Evolutionary conservation across 2,329 filamentous ascomycete genomes (phyloP).

Genomic region (Chaetomiaceae sp.): DNA sequence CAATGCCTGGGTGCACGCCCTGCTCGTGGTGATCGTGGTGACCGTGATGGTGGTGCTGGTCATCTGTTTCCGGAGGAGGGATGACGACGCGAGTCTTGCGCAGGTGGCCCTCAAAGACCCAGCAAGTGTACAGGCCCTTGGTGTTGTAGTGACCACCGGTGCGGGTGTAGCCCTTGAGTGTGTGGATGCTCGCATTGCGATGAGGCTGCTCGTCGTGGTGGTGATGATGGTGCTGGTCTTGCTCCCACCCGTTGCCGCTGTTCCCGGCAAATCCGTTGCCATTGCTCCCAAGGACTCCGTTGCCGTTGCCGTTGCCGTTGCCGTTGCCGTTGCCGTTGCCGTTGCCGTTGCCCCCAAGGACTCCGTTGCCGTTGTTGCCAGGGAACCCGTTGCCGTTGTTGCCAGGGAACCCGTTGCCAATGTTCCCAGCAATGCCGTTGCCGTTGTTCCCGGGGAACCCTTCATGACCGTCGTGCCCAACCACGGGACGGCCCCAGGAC

Average conservation of each 20-base stretch:
- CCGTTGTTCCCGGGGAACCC: constrained; percentile 11
- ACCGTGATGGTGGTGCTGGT: neutral
- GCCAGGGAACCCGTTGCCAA: neutral
- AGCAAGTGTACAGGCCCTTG: constrained; percentile 9
- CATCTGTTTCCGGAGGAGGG: neutral
- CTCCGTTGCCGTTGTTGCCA: neutral
- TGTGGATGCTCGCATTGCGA: neutral
- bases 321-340: neutral
- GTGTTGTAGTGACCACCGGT: constrained; percentile 9
- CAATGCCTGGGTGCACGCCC: neutral
- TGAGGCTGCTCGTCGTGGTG: no score
- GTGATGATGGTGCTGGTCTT: neutral
- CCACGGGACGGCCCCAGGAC: neutral
- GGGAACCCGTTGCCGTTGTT: neutral
- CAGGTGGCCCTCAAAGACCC: constrained; percentile 10
- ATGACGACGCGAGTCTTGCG: neutral
- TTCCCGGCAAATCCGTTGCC: neutral
- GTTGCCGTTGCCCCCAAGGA: neutral
- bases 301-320: neutral
- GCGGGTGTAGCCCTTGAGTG: neutral
- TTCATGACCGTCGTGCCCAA: neutral
- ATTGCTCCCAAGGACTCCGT: no score
- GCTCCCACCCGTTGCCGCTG: neutral
- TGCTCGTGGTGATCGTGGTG: neutral
- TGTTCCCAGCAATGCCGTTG: neutral